Evolutionary conservation across 192 early-diverging fungal genomes (phyloP).

Genomic region (Chytriomyces sp.): DNA sequence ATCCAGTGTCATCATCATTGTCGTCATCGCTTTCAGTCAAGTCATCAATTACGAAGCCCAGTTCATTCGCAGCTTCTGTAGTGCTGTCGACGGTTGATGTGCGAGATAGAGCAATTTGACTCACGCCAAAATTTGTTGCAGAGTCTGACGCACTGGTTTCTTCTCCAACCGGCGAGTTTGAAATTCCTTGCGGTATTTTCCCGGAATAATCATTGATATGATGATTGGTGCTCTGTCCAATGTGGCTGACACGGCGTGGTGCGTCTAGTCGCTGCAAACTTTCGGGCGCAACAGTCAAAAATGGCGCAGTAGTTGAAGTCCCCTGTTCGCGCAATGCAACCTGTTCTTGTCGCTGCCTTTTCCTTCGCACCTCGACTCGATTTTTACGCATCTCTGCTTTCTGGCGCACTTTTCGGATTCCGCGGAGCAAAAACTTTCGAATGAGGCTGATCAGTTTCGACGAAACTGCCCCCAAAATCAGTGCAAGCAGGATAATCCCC

Average conservation of each 20-base stretch:
- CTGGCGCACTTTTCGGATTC: constrained; percentile 28
- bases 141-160: too few relatives aligned
- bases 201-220: constrained; percentile 15
- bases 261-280: too few relatives aligned
- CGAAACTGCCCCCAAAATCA: constrained; percentile 13
- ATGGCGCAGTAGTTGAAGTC: background rate
- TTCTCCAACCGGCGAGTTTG: too few relatives aligned
- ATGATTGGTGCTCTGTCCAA: background rate
- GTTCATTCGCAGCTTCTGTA: constrained; percentile 26
- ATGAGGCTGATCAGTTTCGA: constrained; percentile 13
- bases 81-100: constrained; percentile 30
- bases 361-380: constrained; percentile 5
- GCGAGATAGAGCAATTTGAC: constrained; percentile 7
- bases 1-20: background rate
- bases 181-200: too few relatives aligned
- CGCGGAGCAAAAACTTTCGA: constrained; percentile 25
- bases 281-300: too few relatives aligned
- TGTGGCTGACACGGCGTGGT: too few relatives aligned
- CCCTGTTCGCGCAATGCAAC: background rate
- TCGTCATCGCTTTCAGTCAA: background rate
- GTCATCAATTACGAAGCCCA: constrained; percentile 23
- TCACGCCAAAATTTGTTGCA: too few relatives aligned
- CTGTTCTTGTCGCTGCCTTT: background rate
- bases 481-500: constrained; percentile 25
- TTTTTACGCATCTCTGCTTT: constrained; percentile 6